Conservation (phyloP, 305 asterid genomes). For the Coffea humblotiana region DNA sequence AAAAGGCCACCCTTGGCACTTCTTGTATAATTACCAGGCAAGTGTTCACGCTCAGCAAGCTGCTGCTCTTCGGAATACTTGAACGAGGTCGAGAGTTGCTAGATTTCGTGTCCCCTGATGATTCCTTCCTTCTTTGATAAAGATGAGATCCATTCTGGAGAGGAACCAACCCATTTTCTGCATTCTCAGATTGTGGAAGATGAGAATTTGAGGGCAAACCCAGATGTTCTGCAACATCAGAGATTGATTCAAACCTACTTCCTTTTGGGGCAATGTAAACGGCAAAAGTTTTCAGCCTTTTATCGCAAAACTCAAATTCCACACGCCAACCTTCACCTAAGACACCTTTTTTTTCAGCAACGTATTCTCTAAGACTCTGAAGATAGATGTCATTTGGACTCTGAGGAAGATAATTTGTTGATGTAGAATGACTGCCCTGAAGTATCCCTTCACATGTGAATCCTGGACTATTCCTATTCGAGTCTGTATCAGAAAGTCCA, state of each 20-base stretch:
- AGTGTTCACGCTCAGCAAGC: conserved; percentile 20
- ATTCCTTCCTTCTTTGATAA: conserved; percentile 45
- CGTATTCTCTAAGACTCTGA: conserved; percentile 63
- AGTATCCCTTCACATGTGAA: conserved; percentile 35
- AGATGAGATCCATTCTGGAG: conserved; percentile 34
- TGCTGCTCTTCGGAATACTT: conserved; percentile 36
- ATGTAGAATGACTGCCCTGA: conserved; percentile 32
- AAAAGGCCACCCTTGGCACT: conserved; percentile 24
- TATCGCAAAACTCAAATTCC: conserved; percentile 59
- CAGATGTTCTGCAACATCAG: conserved; percentile 72
- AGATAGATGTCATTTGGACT: conserved; percentile 56
- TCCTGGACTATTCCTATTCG: conserved; percentile 30
- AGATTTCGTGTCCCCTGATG: conserved; percentile 33
- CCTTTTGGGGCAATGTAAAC: conserved; percentile 77
- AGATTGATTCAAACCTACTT: conserved; percentile 61
- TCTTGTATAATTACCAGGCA: conserved; percentile 7
- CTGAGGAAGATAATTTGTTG: conserved; percentile 32
- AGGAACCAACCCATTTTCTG: conserved; percentile 34
- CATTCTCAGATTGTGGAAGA: conserved; percentile 40
- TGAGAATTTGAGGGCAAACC: conserved; percentile 51
- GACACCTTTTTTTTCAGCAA: conserved; percentile 63
- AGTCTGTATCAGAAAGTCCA: conserved; percentile 26
- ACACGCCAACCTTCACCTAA: conserved; percentile 85
- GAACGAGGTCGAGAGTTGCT: conserved; percentile 43
- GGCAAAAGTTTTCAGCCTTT: conserved; percentile 53